phyloP scores from a whole-genome alignment of 805 yeast genomes.

The Babjeviella inositovora region DNA sequence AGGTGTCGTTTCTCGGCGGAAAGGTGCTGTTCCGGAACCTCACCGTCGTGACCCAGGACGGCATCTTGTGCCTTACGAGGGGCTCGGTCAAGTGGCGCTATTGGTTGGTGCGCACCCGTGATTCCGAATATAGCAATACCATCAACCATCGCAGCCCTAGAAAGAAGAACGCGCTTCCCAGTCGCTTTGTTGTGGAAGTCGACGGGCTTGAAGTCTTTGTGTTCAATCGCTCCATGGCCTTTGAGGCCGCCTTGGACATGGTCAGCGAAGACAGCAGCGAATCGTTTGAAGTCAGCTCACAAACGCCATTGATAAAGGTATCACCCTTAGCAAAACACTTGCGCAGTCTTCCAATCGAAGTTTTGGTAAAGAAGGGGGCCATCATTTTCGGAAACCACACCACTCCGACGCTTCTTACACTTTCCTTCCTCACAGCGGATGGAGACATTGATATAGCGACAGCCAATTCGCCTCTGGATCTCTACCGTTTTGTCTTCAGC shows the following conservation, averaged over 20 bases:
- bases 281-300: slow-evolving; percentile 1
- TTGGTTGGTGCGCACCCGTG: slow-evolving; percentile 46
- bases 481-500: slow-evolving; percentile 28
- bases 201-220: slow-evolving; percentile 76
- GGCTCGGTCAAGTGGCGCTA: slow-evolving; percentile 82
- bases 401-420: slow-evolving; percentile 58
- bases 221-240: slow-evolving; percentile 69
- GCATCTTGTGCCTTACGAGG: slow-evolving; percentile 52
- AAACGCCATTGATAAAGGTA: slow-evolving; percentile 1
- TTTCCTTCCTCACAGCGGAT: slow-evolving; percentile 34
- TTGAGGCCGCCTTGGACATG: slow-evolving; percentile 39
- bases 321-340: slow-evolving; percentile 2
- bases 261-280: slow-evolving; percentile 7
- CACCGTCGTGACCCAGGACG: slow-evolving; percentile 57
- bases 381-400: slow-evolving; percentile 65
- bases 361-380: slow-evolving; percentile 50
- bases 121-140: slow-evolving; percentile 11
- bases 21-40: slow-evolving; percentile 65
- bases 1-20: slow-evolving; percentile 73
- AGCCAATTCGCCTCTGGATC: slow-evolving; percentile 33
- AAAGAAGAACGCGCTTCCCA: slow-evolving; percentile 32
- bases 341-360: slow-evolving; percentile 40
- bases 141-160: slow-evolving; percentile 11
- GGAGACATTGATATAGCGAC: slow-evolving; percentile 42
- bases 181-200: slow-evolving; percentile 37